Percentiles rank a stretch among this genome's conserved stretches.
These are phyloP conservation scores for Beauveria rudraprayagi DNA, from an alignment of 2,329 filamentous ascomycete species.

Conservation along the genomic window DNA sequence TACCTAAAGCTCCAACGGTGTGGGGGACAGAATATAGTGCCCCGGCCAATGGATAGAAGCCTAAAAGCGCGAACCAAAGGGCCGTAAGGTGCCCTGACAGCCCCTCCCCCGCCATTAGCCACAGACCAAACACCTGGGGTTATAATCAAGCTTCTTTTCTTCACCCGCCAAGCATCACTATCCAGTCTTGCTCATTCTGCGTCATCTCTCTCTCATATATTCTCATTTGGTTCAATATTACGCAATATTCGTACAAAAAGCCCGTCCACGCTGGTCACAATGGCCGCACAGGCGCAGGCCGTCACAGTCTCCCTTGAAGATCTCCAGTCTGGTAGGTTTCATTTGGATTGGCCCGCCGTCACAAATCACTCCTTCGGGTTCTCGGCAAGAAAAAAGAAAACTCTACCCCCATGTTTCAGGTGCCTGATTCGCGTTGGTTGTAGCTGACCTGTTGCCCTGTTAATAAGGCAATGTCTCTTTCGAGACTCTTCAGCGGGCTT, in stretches of 20 bases:
- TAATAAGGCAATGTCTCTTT: slow-evolving; percentile 53
- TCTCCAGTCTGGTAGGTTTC: slow-evolving; percentile 45
- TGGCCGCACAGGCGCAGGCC: slow-evolving; percentile 44
- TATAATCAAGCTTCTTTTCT: neutral
- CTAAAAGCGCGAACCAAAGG: neutral
- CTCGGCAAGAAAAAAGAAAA: neutral
- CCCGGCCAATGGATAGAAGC: neutral
- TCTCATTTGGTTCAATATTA: neutral
- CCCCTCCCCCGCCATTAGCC: slow-evolving; percentile 10
- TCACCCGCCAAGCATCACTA: neutral
- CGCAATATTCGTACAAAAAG: neutral
- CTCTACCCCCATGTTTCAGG: neutral
- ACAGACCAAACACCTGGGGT: neutral
- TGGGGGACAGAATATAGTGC: neutral
- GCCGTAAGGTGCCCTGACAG: neutral
- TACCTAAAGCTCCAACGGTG: neutral
- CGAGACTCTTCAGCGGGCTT: slow-evolving; percentile 65
- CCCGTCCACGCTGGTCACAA: slow-evolving; percentile 15
- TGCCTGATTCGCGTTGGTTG: neutral
- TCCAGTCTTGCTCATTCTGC: neutral
- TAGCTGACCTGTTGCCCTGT: neutral
- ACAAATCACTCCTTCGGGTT: neutral
- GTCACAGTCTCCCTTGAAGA: slow-evolving; percentile 56
- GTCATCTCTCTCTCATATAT: neutral
- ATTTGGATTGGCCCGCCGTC: neutral